Base-by-base conservation (phyloP, 2,329 filamentous ascomycete genomes). In the Claviceps humidiphila region DNA sequence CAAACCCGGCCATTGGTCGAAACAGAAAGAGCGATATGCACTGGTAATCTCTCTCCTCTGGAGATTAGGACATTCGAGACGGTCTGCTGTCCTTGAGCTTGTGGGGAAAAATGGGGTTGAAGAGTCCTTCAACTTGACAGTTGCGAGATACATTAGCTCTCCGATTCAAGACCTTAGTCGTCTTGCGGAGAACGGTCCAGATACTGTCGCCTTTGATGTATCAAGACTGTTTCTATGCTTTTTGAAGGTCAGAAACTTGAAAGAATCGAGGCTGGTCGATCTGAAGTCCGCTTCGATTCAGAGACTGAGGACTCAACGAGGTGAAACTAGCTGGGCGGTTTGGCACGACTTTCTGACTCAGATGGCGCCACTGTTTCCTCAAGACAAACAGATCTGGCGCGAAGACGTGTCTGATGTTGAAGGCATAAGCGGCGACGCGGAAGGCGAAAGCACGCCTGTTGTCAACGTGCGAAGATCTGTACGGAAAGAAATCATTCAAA, bases 401-500 rank as follows among this genome's bases (percentile, higher is more conserved):
- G 47, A 55, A 4, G 61, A 64, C 8, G 41, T 45, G 20, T 53
- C 55, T 22, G 61, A 63, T 22, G 57, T 59, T 5, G 55, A 59
- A 9, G 34, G 58, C 1, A 52, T 45, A 16, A 39, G 30, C 14
- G 57, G 54, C 16, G 51, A 55, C 6, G 58, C 53, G 14, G 58
- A 57, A 6, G 51, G 49, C 4, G 55, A 34, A 34, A 34, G 30
- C 9, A 34, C 30, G 54, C 16, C 40, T 38, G 14, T n/a, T 30
- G 47, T 54, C 3, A 53, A 54, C 7, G 44, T 52, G 17, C 61
- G 62, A 22, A 66, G 56, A 34, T 51, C 50, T 9, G 49, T 20
- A 1, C 44, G 40, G 0, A 67, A 60, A 47, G 66, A 68, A 51
- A 66, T 71, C 34, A 55, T 71, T 1, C 65, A 64, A 16, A 60